phyloP scores from a whole-genome alignment of 2,329 filamentous ascomycete genomes.

The Sarocladiaceae sp. region DNA sequence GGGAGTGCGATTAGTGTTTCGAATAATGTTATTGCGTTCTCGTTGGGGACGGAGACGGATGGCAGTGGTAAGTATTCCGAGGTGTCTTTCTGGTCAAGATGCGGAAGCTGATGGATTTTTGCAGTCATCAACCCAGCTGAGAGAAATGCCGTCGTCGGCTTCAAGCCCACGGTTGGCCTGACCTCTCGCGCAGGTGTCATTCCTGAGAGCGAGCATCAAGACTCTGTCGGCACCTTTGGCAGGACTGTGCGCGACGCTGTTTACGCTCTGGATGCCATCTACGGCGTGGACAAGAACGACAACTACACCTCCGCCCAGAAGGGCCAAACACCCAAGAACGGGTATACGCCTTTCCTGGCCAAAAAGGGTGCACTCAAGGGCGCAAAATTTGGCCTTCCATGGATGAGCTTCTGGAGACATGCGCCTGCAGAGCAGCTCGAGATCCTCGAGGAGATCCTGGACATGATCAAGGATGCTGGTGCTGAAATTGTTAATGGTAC shows the following conservation, averaged over 20 bases:
- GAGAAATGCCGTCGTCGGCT: constrained; percentile 64
- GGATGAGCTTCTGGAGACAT: constrained; percentile 66
- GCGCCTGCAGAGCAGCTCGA: constrained; percentile 51
- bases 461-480: constrained; percentile 54
- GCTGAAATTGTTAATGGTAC: constrained; percentile 66
- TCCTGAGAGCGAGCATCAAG: constrained; percentile 63
- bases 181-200: constrained; percentile 62
- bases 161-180: constrained; percentile 72
- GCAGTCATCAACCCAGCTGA: constrained; percentile 65
- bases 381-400: constrained; percentile 67
- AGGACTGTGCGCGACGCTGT: constrained; percentile 65
- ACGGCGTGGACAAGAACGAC: constrained; percentile 58
- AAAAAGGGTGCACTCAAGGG: constrained; percentile 50
- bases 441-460: constrained; percentile 43
- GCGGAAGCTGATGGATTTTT: background rate
- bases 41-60: constrained; percentile 66
- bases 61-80: constrained; percentile 3
- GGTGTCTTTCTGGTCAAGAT: too few relatives aligned
- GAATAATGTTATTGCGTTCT: constrained; percentile 58
- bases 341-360: constrained; percentile 55
- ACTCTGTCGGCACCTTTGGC: constrained; percentile 65
- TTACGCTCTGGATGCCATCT: constrained; percentile 57
- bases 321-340: constrained; percentile 47
- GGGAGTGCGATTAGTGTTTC: constrained; percentile 63
- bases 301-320: constrained; percentile 60